These are phyloP conservation scores for Oryza meyeriana DNA, from an alignment of 176 grass and related monocot species.

Conservation along the genomic window DNA sequence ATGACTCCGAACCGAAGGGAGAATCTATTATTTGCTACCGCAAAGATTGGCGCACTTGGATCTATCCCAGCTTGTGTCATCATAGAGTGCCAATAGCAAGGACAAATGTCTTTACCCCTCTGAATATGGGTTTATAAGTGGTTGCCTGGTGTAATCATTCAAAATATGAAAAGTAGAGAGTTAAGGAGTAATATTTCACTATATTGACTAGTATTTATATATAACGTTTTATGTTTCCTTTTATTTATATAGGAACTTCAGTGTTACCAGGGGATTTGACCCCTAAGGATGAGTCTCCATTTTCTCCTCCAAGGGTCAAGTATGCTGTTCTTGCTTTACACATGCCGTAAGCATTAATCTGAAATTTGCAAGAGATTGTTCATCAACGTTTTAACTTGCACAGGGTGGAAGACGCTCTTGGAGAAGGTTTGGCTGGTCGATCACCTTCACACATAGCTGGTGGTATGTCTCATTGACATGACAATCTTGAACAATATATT, in stretches of 20 bases:
- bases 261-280: conserved; percentile 64
- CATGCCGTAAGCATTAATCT: conserved; percentile 13
- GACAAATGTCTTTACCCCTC: neutral
- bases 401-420: conserved; percentile 84
- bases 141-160: conserved; percentile 5
- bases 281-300: conserved; percentile 84
- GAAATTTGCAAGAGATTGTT: conserved; percentile 26
- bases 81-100: neutral
- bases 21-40: neutral
- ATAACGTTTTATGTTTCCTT: conserved; percentile 4
- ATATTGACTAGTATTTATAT: neutral
- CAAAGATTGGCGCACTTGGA: neutral
- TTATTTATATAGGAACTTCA: conserved; percentile 45
- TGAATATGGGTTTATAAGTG: conserved; percentile 4
- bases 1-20: neutral
- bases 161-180: neutral
- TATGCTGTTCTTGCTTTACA: conserved; percentile 34
- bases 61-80: neutral
- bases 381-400: conserved; percentile 25
- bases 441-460: conserved; percentile 66
- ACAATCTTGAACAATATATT: neutral
- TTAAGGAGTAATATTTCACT: conserved; percentile 19
- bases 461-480: conserved; percentile 44
- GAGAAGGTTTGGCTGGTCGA: conserved; percentile 55
- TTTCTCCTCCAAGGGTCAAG: conserved; percentile 96